Base-by-base conservation (phyloP, 805 yeast species). In the Tetrapisispora taiwanensis region DNA sequence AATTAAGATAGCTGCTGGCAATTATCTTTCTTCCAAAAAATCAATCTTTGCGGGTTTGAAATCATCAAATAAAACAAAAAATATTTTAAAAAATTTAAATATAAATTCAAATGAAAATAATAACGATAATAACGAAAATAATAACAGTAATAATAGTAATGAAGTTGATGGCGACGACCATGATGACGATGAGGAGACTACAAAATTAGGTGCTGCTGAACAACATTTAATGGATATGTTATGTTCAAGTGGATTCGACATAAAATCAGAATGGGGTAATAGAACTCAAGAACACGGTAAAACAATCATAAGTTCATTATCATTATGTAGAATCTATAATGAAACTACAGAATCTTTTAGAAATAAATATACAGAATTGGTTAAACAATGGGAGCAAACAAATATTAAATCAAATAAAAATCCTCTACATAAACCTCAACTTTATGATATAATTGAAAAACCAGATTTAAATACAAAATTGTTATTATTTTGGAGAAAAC, bases 201-300 rank as follows among this genome's bases (percentile, higher is more conserved):
- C 73, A 55, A 67, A 68, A 30, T 63, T 84, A 48, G 89, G 88
- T 7, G 81, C 95, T 14, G 97, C 98, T 0, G 98, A 92, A 62
- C 90, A 84, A 63, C 97, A 90, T 63, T 71, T 92, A 38, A 75
- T 86, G 67, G 97, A 88, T 50, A 92, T 92, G 98, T 73, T 92
- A 44, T 88, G 96, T 55, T 73, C 90, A 0, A 81, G 95, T 0
- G 98, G 98, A 1, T 85, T 88, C 51, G 63, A 68, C 3, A 65
- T 73, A 12, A 69, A 70, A 18, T 86, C 84, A 27, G 54, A 62
- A 14, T 92, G 98, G 98, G 97, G 95, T 4, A 81, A 79, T 57
- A 72, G 98, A 49, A 78, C 85, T n/a, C 72, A 82, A 52, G 97
- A 89, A 59, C 90, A 94, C 1, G 78, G 79, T 46, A 84, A 84